phyloP scores from a whole-genome alignment of 1,139 yeast genomes.

The Yamadazyma sp. region DNA sequence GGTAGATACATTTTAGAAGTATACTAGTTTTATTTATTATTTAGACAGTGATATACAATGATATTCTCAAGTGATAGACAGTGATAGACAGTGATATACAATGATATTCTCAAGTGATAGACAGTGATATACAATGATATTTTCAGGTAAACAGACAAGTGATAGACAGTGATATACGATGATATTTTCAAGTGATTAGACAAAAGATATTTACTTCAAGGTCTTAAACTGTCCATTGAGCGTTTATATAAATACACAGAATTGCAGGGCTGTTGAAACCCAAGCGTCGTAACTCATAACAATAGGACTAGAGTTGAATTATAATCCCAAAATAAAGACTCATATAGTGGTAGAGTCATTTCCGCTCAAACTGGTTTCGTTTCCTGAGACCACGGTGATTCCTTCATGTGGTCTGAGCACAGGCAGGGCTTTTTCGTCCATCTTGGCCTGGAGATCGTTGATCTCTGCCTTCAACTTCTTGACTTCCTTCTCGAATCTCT shows the following conservation, averaged over 20 bases:
- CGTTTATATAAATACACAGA: background rate
- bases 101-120: too few relatives aligned
- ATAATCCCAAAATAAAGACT: background rate
- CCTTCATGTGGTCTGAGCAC: constrained; percentile 15
- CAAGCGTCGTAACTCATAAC: background rate
- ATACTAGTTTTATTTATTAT: constrained; percentile 44
- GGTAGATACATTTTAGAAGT: constrained; percentile 95
- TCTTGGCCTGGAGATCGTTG: constrained; percentile 52
- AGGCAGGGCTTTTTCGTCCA: constrained; percentile 40
- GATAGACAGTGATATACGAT: too few relatives aligned
- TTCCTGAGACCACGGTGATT: background rate
- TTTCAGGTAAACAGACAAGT: too few relatives aligned
- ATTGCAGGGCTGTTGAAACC: background rate
- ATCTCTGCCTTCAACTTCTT: constrained; percentile 69
- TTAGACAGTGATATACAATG: constrained; percentile 10
- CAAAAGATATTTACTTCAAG: too few relatives aligned
- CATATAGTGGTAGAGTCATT: too few relatives aligned
- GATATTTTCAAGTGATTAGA: too few relatives aligned
- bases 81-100: too few relatives aligned
- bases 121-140: too few relatives aligned
- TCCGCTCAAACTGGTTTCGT: background rate
- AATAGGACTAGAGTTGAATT: background rate
- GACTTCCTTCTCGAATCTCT: constrained; percentile 82
- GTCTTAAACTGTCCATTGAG: too few relatives aligned
- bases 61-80: too few relatives aligned